Percentiles rank a stretch among this genome's conserved stretches.
Evolutionary conservation across 306 rosid genomes (phyloP).

Genomic region (Dicorynia guianensis): DNA sequence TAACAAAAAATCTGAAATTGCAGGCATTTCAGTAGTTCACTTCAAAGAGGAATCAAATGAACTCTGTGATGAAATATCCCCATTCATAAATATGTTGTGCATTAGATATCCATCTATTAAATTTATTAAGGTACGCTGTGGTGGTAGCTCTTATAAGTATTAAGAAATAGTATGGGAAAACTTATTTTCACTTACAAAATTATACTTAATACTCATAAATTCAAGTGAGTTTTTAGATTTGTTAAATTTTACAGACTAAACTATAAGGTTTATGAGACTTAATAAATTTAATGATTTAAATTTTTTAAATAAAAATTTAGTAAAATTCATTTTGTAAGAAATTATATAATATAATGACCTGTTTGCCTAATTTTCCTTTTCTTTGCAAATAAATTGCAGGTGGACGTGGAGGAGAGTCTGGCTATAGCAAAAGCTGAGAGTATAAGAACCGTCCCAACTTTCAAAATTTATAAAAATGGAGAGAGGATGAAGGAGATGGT

Average conservation of each 20-base stretch:
- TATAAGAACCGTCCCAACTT: constrained; percentile 67
- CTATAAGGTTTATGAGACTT: too few relatives aligned
- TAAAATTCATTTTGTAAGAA: too few relatives aligned
- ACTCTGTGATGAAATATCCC: constrained; percentile 77
- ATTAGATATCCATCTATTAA: constrained; percentile 66
- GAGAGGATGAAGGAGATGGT: constrained; percentile 83
- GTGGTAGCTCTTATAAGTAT: not conserved
- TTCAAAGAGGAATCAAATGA: constrained; percentile 75
- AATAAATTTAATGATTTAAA: too few relatives aligned
- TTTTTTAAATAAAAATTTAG: too few relatives aligned
- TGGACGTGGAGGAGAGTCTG: constrained; percentile 64
- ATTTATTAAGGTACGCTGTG: constrained; percentile 56
- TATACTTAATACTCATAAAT: too few relatives aligned
- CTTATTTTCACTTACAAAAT: too few relatives aligned
- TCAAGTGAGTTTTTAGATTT: too few relatives aligned
- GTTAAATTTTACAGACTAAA: too few relatives aligned
- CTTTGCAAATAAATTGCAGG: constrained; percentile 40
- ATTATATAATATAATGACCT: not conserved
- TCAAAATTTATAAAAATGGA: constrained; percentile 84
- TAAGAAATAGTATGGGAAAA: too few relatives aligned
- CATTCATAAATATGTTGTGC: constrained; percentile 65
- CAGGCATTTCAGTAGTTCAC: constrained; percentile 82
- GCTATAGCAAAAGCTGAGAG: constrained; percentile 62
- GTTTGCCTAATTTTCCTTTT: constrained; percentile 33
- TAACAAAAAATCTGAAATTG: constrained; percentile 42